Percentiles rank a stretch among this genome's conserved stretches.
phyloP scores from a whole-genome alignment of 257 asterid species.

The Lycium barbarum region DNA sequence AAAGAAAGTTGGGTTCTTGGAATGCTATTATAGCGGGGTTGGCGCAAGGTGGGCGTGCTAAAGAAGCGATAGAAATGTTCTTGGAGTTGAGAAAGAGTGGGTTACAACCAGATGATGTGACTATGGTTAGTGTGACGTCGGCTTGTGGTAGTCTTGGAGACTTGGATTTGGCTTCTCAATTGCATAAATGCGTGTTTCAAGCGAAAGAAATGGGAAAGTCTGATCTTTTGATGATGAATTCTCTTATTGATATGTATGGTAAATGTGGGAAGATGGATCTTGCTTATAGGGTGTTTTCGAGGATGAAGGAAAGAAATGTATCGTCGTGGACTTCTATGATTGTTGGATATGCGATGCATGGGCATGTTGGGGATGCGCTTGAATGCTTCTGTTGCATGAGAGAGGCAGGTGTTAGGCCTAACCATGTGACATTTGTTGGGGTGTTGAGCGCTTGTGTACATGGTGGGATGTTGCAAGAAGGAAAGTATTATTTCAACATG shows the following conservation, averaged over 20 bases:
- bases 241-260: conserved; percentile 83
- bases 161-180: conserved; percentile 67
- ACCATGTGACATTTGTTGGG: conserved; percentile 82
- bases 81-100: conserved; percentile 62
- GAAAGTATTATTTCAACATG: conserved; percentile 68
- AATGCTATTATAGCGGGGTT: conserved; percentile 81
- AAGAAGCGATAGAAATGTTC: conserved; percentile 69
- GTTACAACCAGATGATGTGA: conserved; percentile 71
- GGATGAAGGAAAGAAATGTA: conserved; percentile 77
- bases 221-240: conserved; percentile 76
- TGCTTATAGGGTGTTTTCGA: conserved; percentile 61
- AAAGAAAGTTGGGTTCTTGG: conserved; percentile 86
- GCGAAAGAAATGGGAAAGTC: conserved; percentile 48
- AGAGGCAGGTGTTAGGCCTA: conserved; percentile 64
- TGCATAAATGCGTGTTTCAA: conserved; percentile 78
- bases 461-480: conserved; percentile 82
- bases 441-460: conserved; percentile 94
- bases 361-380: conserved; percentile 63
- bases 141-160: conserved; percentile 84
- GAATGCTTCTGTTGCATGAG: conserved; percentile 63
- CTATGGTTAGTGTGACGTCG: conserved; percentile 81
- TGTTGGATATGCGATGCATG: conserved; percentile 83
- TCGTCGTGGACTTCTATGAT: conserved; percentile 93
- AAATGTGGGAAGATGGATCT: conserved; percentile 91
- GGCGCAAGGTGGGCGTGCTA: conserved; percentile 75